Base-by-base conservation (phyloP, 495 filamentous ascomycete genomes). In the Trypethelium eluteriae region DNA sequence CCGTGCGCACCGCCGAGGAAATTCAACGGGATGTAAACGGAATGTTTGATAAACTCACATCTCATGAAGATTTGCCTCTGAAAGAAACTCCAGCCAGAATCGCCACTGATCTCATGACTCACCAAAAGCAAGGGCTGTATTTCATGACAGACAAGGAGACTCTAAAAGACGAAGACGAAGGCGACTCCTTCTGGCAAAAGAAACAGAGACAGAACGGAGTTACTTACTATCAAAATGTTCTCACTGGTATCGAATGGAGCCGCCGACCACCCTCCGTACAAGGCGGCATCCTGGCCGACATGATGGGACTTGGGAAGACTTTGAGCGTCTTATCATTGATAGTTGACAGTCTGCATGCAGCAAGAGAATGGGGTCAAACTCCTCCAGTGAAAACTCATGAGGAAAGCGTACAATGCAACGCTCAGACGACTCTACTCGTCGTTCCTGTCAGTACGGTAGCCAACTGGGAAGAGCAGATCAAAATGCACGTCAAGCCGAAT, bases 261-360 rank as follows among this genome's bases (percentile, higher is more conserved):
- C 68, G 83, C n/a, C 83, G 84, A 69, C 93, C 94, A 0, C 79
- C 84, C 0, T 85, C 92, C 66, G 82, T 85, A 0, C 79, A 88
- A 0, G 94, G 94, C 9, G 94, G 94, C n/a, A 89, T 98, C 39
- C 79, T 98, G 32, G 94, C 94, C 6, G 94, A 98, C 73, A 92
- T 96, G 88, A 98, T 98, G 94, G 94, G 94, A 46, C 78, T 98
- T 16, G 94, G 94, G 5, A 98, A 98, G 74, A 97, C 94, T 0
- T 77, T 98, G 59, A 96, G 89, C 72, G 89, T 96, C 38, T 80
- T 98, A 5, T 88, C 92, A 2, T 81, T 98, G 34, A 75, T 93
- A 16, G 78, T 86, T 2, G 81, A 80, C 18, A 88, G 90, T 0
- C 76, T 88, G 2, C 70, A 76, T 2, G 80, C 87, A 36, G 84